These are phyloP conservation scores for Ustilago bromivora DNA, from an alignment of 1,284 basidiomycete genomes.

Conservation along the genomic window DNA sequence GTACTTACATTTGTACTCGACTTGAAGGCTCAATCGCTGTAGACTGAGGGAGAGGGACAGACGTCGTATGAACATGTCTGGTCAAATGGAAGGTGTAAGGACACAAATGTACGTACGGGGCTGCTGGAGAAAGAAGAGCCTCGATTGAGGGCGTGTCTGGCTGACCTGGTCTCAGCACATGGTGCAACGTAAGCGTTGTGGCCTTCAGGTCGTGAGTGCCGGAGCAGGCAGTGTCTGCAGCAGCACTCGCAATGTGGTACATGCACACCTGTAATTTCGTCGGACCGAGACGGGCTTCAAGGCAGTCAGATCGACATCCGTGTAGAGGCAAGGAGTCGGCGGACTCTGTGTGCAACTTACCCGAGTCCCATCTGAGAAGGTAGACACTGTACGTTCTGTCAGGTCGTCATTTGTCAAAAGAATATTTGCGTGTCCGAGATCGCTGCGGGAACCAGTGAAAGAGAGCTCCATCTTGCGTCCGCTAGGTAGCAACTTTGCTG, in stretches of 20 bases:
- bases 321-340: not conserved
- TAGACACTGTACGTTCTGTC: constrained; percentile 11
- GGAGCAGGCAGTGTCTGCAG: not conserved
- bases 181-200: constrained; percentile 10
- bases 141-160: not conserved
- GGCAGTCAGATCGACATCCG: not conserved
- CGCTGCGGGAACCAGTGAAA: constrained; percentile 25
- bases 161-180: constrained; percentile 8
- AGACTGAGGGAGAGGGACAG: constrained; percentile 9
- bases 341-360: constrained; percentile 6
- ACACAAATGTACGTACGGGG: constrained; percentile 14
- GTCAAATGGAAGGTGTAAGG: not conserved
- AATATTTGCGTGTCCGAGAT: constrained; percentile 34
- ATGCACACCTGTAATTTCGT: constrained; percentile 21
- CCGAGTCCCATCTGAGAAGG: constrained; percentile 26
- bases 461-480: constrained; percentile 24
- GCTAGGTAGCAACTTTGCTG: not conserved
- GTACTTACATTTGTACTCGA: constrained; percentile 19
- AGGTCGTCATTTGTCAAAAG: constrained; percentile 15
- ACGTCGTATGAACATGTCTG: not conserved
- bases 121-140: constrained; percentile 7
- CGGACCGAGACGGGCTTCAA: not conserved
- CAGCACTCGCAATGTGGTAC: constrained; percentile 1
- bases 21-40: constrained; percentile 13
- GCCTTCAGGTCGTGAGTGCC: not conserved